These are phyloP conservation scores for Clavispora santaluciae DNA, from an alignment of 805 yeast genomes.

Conservation along the genomic window DNA sequence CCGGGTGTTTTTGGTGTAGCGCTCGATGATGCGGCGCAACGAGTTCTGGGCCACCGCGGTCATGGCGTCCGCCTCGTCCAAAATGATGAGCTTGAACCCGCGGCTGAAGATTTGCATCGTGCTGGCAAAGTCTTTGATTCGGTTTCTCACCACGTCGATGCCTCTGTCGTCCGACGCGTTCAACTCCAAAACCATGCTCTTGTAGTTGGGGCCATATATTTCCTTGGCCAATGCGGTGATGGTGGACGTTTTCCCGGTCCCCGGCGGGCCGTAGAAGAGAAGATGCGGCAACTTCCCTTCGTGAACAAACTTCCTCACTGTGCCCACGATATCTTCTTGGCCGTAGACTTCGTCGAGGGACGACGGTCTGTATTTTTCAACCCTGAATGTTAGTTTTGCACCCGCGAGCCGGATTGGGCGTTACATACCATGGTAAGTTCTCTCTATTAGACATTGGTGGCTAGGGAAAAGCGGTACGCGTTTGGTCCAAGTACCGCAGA, in stretches of 20 bases:
- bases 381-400: constrained; percentile 43
- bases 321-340: constrained; percentile 78
- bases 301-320: constrained; percentile 78
- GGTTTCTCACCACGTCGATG: constrained; percentile 95
- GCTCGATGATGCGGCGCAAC: constrained; percentile 78
- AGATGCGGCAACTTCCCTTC: constrained; percentile 86
- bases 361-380: constrained; percentile 91
- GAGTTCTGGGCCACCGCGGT: constrained; percentile 84
- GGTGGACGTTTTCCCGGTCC: constrained; percentile 90
- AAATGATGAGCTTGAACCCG: constrained; percentile 84
- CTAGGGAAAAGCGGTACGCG: not conserved
- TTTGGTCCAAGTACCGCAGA: too few species aligned
- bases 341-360: constrained; percentile 86
- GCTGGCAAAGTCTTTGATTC: constrained; percentile 92
- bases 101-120: constrained; percentile 87
- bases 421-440: constrained; percentile 18
- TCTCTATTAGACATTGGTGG: constrained; percentile 11
- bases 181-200: constrained; percentile 87
- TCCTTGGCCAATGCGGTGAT: constrained; percentile 83
- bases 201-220: constrained; percentile 74
- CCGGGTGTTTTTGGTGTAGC: constrained; percentile 90
- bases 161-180: constrained; percentile 98
- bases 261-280: constrained; percentile 93
- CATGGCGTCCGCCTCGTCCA: constrained; percentile 97
- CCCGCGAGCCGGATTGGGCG: not conserved